phyloP scores from a whole-genome alignment of 2,329 filamentous ascomycete species.

The Ceratocystis eucalypticola region DNA sequence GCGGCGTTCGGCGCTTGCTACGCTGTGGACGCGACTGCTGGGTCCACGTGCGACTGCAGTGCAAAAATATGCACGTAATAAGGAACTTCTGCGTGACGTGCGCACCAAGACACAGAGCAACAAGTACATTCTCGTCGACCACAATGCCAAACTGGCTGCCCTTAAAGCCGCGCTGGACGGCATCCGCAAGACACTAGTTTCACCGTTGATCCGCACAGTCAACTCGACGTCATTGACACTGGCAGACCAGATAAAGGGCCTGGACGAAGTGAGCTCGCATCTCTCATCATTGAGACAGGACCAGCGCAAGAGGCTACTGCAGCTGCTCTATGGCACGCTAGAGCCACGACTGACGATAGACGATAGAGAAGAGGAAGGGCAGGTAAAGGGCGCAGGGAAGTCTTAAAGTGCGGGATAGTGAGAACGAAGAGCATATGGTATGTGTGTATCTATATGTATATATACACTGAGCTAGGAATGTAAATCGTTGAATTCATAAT shows the following conservation, averaged over 20 bases:
- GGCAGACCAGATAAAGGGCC: conserved; percentile 71
- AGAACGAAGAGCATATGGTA: too few relatives aligned
- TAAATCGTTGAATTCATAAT: too few relatives aligned
- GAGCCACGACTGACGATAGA: conserved; percentile 27
- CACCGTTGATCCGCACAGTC: conserved; percentile 60
- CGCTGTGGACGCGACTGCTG: conserved; percentile 74
- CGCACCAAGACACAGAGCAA: conserved; percentile 73
- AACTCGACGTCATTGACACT: conserved; percentile 47
- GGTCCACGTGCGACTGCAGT: conserved; percentile 61
- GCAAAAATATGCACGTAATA: conserved; percentile 88
- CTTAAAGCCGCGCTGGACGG: conserved; percentile 78
- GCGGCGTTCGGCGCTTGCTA: conserved; percentile 68
- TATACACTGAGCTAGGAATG: too few relatives aligned
- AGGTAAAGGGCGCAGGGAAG: not conserved
- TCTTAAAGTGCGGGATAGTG: not conserved
- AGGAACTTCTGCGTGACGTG: conserved; percentile 61
- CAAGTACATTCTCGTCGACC: conserved; percentile 73
- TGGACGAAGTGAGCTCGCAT: conserved; percentile 68
- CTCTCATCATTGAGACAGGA: conserved; percentile 60
- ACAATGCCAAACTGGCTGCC: conserved; percentile 70
- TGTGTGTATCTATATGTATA: too few relatives aligned
- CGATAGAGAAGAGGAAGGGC: conserved; percentile 15
- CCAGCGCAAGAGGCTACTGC: conserved; percentile 73
- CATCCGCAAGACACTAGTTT: conserved; percentile 70
- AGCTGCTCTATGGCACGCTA: conserved; percentile 54